A percentile compares a stretch with the other conserved stretches of the same genome.
Conservation (phyloP, 805 yeast species). For the Cyberlindnera maclurae region DNA sequence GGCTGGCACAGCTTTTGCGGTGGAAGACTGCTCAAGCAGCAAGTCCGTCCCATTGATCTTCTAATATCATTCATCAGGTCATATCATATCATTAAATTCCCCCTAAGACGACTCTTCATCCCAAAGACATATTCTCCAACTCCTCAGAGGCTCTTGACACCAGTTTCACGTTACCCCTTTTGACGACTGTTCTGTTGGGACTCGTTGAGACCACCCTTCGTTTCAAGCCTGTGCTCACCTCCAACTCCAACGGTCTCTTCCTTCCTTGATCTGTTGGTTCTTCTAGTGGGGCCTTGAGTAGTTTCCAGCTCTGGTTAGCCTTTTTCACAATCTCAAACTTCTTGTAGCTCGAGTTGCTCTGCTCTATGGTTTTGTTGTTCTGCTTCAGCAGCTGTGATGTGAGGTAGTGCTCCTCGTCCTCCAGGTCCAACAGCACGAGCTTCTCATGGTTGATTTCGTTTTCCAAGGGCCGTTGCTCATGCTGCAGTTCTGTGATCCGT, state of each 20-base stretch:
- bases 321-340: conserved; percentile 23
- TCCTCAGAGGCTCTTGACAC: conserved; percentile 19
- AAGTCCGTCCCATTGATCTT: no score
- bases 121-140: conserved; percentile 21
- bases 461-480: conserved; percentile 20
- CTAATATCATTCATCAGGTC: neutral
- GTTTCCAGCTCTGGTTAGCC: conserved; percentile 25
- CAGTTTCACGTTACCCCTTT: conserved; percentile 16
- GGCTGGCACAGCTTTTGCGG: conserved; percentile 51
- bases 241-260: conserved; percentile 19
- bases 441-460: conserved; percentile 24
- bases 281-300: conserved; percentile 14
- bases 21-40: conserved; percentile 28
- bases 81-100: conserved; percentile 19
- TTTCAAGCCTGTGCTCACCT: conserved; percentile 8
- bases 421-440: conserved; percentile 18
- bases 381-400: conserved; percentile 3
- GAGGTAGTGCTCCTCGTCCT: conserved; percentile 16
- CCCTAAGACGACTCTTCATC: conserved; percentile 10
- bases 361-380: conserved; percentile 2
- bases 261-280: conserved; percentile 3
- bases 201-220: conserved; percentile 25
- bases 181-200: conserved; percentile 16
- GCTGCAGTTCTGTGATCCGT: conserved; percentile 20
- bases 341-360: conserved; percentile 5